Conservation (phyloP, 768 basidiomycete genomes). For the Macrolepiota dolichaula region DNA sequence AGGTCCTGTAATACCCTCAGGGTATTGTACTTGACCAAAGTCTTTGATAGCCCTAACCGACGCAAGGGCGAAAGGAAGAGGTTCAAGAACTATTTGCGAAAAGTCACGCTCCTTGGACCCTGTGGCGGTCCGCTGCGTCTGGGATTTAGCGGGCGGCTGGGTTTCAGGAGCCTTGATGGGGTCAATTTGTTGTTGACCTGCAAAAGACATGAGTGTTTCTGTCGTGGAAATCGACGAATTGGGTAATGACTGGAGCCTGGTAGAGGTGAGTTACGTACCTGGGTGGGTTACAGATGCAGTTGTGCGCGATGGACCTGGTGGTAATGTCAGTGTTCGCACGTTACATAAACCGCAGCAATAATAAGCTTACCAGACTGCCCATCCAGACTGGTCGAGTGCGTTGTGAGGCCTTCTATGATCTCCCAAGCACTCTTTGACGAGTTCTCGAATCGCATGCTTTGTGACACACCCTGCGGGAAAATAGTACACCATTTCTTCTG, state of each 20-base stretch:
- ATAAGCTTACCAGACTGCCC: neutral
- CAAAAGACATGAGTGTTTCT: too few species aligned
- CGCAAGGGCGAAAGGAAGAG: slow-evolving; percentile 65
- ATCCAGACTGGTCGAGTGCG: neutral
- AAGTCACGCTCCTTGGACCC: slow-evolving; percentile 50
- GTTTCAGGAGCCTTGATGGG: neutral
- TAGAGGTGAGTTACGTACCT: too few species aligned
- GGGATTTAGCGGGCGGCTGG: neutral
- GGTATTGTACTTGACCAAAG: slow-evolving; percentile 73
- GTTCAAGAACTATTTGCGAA: slow-evolving; percentile 43
- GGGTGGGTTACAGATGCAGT: neutral
- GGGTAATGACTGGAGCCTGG: too few species aligned
- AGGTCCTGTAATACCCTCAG: slow-evolving; percentile 80
- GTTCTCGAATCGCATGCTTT: neutral
- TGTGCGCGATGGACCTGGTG: neutral
- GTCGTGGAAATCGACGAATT: too few species aligned
- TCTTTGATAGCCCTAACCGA: slow-evolving; percentile 87
- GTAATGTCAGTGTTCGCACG: neutral
- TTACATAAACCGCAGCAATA: neutral
- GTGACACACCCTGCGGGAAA: neutral
- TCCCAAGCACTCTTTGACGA: neutral
- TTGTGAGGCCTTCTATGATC: neutral
- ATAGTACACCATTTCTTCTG: neutral
- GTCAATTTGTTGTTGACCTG: neutral
- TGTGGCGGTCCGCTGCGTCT: neutral